phyloP scores from a whole-genome alignment of 1,284 basidiomycete genomes.

The Flammula alnicola region DNA sequence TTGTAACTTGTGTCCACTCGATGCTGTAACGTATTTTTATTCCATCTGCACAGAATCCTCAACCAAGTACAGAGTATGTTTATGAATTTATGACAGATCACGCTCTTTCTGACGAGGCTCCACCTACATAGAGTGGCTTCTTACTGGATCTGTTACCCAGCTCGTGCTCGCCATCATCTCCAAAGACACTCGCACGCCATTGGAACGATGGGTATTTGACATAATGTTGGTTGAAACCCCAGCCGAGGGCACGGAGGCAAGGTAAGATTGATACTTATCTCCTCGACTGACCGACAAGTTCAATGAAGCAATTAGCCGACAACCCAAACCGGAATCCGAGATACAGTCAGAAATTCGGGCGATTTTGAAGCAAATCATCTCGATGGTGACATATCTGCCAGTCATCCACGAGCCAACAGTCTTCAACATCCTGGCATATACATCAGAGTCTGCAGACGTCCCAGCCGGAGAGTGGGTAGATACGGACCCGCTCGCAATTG shows the following conservation, averaged over 20 bases:
- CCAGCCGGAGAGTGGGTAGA: conserved; percentile 94
- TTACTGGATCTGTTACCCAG: conserved; percentile 88
- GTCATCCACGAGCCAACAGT: conserved; percentile 94
- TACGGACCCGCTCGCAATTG: conserved; percentile 93
- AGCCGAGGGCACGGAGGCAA: conserved; percentile 47
- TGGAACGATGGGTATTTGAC: conserved; percentile 99
- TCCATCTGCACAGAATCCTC: conserved; percentile 66
- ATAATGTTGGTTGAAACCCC: conserved; percentile 78
- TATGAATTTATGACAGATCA: conserved; percentile 7
- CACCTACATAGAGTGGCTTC: conserved; percentile 78
- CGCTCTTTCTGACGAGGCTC: conserved; percentile 5
- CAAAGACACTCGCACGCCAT: conserved; percentile 88
- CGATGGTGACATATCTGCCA: conserved; percentile 94
- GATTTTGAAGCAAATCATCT: conserved; percentile 98
- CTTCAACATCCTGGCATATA: conserved; percentile 97
- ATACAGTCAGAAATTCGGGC: conserved; percentile 98
- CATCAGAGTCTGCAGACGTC: conserved; percentile 85
- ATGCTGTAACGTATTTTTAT: conserved; percentile 13
- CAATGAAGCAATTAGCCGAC: conserved; percentile 38
- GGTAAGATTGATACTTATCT: conserved; percentile 17
- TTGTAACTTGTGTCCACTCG: conserved; percentile 21
- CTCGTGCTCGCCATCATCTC: conserved; percentile 96
- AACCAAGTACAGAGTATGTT: conserved; percentile 86
- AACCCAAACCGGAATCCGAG: conserved; percentile 83
- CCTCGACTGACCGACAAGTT: conserved; percentile 2